Base-by-base conservation (phyloP, 768 basidiomycete genomes). In the Russula olivacea region DNA sequence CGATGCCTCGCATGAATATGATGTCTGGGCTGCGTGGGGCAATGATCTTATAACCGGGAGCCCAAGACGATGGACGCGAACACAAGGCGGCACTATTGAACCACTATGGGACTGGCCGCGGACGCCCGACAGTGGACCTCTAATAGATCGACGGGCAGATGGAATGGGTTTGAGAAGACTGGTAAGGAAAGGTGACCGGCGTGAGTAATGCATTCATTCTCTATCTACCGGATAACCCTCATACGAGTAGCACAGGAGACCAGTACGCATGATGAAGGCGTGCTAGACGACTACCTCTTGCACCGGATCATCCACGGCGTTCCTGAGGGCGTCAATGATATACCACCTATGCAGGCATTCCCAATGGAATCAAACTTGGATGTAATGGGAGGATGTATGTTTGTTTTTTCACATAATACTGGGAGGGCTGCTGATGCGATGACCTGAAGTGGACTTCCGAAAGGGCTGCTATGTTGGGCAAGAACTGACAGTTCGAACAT, bases 391-490 rank as follows among this genome's bases (percentile, higher is more conserved):
- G 96, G 85, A 70, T 76, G 95, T 97, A 69, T 75, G 89, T 79
- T 30, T 25, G 12, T 34, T 19, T n/a, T 30, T 34, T 25, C 8
- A n/a, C 38, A 25, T 14, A 1, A 19, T 23, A 43, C 69, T 14
- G 34, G 49, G 21, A 45, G 56, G 59, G 67, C 41, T 55, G 52
- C 36, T 56, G 38, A 64, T 61, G 34, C 65, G 41, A 58, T 28
- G 58, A 4, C 58, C 47, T 56, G 49, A 79, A 88, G 95, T 98
- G 72, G 93, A 98, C 74, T 98, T 97, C 73, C 80, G 91, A 61
- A 99, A 99, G 76, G 97, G 97, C 3, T 99, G 97, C 72, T 98
- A 98, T 71, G 88, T 98, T 6, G 97, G 97, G 10, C 97, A 99
- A 78, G 97, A 98, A 70, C 79, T 98, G 45, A 98, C 95, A 0